phyloP scores from a whole-genome alignment of 139 green algal species.

The Chlorella sp. region DNA sequence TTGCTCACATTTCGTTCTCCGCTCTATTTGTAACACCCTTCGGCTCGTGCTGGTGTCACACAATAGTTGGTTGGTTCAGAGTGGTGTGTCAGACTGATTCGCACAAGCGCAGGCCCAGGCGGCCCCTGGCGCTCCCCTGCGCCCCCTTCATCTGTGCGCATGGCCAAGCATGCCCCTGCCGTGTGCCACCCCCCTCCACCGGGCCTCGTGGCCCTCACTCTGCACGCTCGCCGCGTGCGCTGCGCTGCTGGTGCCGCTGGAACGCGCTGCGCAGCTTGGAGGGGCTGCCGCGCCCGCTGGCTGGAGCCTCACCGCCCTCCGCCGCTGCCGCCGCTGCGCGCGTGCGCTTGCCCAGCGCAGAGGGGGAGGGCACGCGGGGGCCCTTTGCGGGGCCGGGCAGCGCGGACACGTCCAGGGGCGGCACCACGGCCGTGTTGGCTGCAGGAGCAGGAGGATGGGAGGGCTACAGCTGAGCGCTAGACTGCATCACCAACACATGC shows the following conservation, averaged over 20 bases:
- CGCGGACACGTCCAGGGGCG: not conserved
- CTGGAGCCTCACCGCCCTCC: not conserved
- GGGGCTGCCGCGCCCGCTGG: not conserved
- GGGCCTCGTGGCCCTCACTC: not conserved
- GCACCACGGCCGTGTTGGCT: not conserved
- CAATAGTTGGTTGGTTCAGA: no score
- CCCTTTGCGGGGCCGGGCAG: conserved; percentile 16
- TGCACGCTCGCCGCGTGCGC: not conserved
- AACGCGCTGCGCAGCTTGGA: conserved; percentile 25
- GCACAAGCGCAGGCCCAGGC: no score
- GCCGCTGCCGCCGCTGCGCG: not conserved
- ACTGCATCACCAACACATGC: not conserved
- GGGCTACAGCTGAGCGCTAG: not conserved
- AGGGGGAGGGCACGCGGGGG: conserved; percentile 4
- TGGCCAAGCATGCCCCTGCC: not conserved
- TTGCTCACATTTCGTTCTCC: no score
- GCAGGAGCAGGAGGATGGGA: not conserved
- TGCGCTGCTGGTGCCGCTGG: conserved; percentile 20
- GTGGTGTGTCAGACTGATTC: no score
- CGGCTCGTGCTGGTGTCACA: no score
- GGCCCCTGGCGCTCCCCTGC: no score
- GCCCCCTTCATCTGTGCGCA: not conserved
- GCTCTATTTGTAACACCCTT: no score
- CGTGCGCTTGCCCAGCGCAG: conserved; percentile 18
- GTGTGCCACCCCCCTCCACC: not conserved